phyloP scores from a whole-genome alignment of 495 filamentous ascomycete species.

The Hypoxylon trugodes region DNA sequence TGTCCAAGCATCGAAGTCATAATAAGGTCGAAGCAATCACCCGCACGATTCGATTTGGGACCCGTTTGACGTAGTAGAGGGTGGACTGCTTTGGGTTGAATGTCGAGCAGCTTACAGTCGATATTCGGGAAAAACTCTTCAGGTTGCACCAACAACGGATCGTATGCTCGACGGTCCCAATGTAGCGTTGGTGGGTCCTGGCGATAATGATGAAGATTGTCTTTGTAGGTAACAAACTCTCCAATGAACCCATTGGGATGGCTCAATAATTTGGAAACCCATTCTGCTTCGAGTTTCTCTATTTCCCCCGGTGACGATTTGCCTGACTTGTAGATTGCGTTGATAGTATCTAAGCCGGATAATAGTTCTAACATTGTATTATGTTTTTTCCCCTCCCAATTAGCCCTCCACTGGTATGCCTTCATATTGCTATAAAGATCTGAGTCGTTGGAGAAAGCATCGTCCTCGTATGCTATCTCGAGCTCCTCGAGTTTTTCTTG shows the following conservation, averaged over 20 bases:
- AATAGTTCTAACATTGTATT: constrained; percentile 39
- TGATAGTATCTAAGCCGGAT: constrained; percentile 28
- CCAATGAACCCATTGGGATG: constrained; percentile 20
- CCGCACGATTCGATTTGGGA: constrained; percentile 41
- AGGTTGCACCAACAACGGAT: constrained; percentile 58
- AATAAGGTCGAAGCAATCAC: constrained; percentile 52
- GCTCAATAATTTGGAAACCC: constrained; percentile 19
- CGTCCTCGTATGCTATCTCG: constrained; percentile 33
- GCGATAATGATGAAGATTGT: constrained; percentile 55
- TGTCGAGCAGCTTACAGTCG: constrained; percentile 51
- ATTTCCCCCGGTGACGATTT: constrained; percentile 10
- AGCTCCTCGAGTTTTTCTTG: constrained; percentile 45
- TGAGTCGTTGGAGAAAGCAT: constrained; percentile 36
- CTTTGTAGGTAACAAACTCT: constrained; percentile 47
- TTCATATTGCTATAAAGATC: constrained; percentile 25
- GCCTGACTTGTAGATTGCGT: constrained; percentile 24
- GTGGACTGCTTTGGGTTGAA: constrained; percentile 52
- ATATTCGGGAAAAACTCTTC: constrained; percentile 67
- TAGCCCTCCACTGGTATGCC: constrained; percentile 39
- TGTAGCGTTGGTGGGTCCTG: constrained; percentile 58
- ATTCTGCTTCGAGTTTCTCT: constrained; percentile 22
- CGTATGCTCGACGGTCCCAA: constrained; percentile 71
- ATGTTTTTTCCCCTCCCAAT: constrained; percentile 28
- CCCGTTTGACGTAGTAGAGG: constrained; percentile 49
- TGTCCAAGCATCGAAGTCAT: constrained; percentile 34